Evolutionary conservation across 768 basidiomycete species (phyloP), one percentile per base, ranked within the genome.

Genomic region (Tephrocybe sp.): DNA sequence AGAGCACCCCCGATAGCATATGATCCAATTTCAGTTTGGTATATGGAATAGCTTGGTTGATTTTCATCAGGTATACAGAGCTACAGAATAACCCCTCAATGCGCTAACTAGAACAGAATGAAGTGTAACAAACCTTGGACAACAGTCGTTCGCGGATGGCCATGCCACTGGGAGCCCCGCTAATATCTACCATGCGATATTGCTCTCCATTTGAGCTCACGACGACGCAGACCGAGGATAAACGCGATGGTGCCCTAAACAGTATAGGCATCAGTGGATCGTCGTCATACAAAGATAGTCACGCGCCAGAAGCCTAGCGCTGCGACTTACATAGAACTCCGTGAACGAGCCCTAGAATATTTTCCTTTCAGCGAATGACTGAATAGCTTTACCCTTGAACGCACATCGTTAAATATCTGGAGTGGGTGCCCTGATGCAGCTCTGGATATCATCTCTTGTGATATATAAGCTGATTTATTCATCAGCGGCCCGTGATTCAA

Each of bases 121-220:
- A 19, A 22, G 16, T 3, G 11, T 35, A 28, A 19, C 54, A 38
- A 31, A 76, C 78, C 65, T 78, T 78, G 51, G 71, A 58, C 37
- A 74, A 67, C 28, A 78, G 72, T 40, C 72, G 64, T 52, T 74
- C 72, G 19, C 78, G 73, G 56, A 79, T 72, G 53, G 60, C 72
- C 38, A 65, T 62, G 26, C 76, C 78, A 53, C 70, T 68, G 12
- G 66, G 64, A 25, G 75, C 77, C 22, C 76, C 76, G 18, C 73
- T 75, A 18, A 78, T 61, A 44, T 79, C 77, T 19, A 79, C 73
- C 45, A 76, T 72, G 36, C 69, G 61, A 56, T 79, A 79, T 49
- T 76, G 72, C 62, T 78, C 75, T 19, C 70, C 74, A 48, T 78
- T 76, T n/a, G 69, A 72, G 50, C 71, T 77, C 44, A 72, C 76